Evolutionary conservation across 768 basidiomycete species (phyloP), one percentile per base, ranked within the genome.

Genomic region (Postia placenta): DNA sequence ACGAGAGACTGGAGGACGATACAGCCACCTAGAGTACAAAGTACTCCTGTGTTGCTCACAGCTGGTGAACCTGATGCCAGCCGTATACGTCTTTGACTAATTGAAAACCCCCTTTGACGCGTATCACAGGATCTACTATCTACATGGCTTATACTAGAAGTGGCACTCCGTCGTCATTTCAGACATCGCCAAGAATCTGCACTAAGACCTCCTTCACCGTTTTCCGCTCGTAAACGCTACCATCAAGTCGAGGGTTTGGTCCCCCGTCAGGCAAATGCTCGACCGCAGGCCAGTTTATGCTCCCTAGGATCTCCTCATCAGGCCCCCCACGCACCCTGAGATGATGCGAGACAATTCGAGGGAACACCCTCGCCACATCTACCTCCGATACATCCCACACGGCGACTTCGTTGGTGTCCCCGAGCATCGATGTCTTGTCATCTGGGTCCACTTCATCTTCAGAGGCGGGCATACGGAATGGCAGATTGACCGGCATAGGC

Each of bases 341-440:
- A 11, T 89, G 82, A 66, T 92, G 89, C 5, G 84, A 82, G 25
- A 91, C 74, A 0, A 83, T 79, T 19, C 85, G 69, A 28, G 85
- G 85, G 53, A 87, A 76, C 24, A 88, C 80, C 50, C 85, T 74
- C 48, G 84, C 84, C 53, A 87, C 73, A 56, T 91, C 85, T 49
- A 81, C 81, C 62, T 87, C 85, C 4, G 83, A 83, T 3, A 86
- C 80, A 49, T 85, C 84, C 53, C 64, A 58, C 23, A 57, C 56
- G 43, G 61, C 58, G 36, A 50, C 58, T 41, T 41, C 30, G 25
- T 28, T 11, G 3, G 45, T 28, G 14, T 30, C 42, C 33, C 33
- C 33, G 19, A 26, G 38, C 12, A 25, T 9, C 9, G 27, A 15
- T 9, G 11, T 11, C 9, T 26, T 14, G 17, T 19, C 52, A 9